phyloP scores from a whole-genome alignment of 495 filamentous ascomycete species.

The Penicillium turbatum region DNA sequence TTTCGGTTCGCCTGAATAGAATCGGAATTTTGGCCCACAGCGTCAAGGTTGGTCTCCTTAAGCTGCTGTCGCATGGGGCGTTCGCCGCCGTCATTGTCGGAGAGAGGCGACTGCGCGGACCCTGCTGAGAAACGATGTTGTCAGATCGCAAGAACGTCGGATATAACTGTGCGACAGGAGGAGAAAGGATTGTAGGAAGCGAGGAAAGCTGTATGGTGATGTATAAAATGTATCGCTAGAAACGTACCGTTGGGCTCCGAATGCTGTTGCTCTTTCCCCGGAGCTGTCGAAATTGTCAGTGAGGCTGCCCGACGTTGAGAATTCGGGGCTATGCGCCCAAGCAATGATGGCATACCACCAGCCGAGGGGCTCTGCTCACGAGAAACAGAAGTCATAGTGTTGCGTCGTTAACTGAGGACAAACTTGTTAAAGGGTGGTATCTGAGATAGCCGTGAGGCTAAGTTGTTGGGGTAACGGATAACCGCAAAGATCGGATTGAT shows the following conservation, averaged over 20 bases:
- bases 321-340: neutral
- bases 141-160: conserved; percentile 8
- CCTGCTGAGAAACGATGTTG: conserved; percentile 15
- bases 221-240: neutral
- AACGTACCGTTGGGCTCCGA: neutral
- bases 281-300: conserved; percentile 2
- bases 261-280: neutral
- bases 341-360: conserved; percentile 11
- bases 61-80: conserved; percentile 58
- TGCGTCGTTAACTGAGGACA: conserved; percentile 3
- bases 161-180: neutral
- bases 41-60: conserved; percentile 55
- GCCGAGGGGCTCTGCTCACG: conserved; percentile 11
- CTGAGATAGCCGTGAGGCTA: neutral
- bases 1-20: conserved; percentile 37
- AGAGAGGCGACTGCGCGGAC: conserved; percentile 28
- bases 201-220: neutral
- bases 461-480: neutral
- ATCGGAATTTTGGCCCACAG: conserved; percentile 19
- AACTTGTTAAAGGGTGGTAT: neutral
- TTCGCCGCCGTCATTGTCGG: conserved; percentile 51
- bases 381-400: conserved; percentile 9
- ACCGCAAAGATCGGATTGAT: neutral
- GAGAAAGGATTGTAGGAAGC: neutral
- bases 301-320: neutral